Base-by-base conservation (phyloP, 2,329 filamentous ascomycete genomes). In the Cladosporium sp. region DNA sequence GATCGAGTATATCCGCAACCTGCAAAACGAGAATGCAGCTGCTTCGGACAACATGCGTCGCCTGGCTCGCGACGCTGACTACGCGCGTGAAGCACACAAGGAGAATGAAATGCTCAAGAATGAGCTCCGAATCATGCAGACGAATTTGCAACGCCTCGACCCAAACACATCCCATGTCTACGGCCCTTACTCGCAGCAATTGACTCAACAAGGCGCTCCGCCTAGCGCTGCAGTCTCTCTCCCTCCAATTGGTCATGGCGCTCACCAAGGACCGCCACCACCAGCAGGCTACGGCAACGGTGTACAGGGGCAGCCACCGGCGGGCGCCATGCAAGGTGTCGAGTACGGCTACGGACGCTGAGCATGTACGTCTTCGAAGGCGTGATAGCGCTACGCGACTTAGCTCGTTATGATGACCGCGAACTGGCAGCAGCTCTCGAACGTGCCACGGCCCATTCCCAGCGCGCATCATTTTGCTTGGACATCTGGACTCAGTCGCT, bases 321-420 rank as follows among this genome's bases (percentile, higher is more conserved):
- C 75, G 15, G 78, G 71, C 15, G 70, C 81, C 1, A 84, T 84
- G 82, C 81, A 83, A 72, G 82, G 82, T 24, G 80, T 84, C 18
- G 82, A 83, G 67, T 84, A 79, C 44, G 73, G 68, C 11, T 75
- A 71, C 51, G 71, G 71, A 28, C 21, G 55, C 18, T 58, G 55
- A 58, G 55, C 32, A 21, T 12, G 7, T 47, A 4, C 8, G 41
- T 47, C 41, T 21, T 21, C n/a, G 41, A 21, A 47, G 41, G n/a
- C 41, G n/a, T 47, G 41, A 21, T 21, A 47, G n/a, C 41, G 10
- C 41, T 47, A 47, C n/a, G 41, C n/a, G n/a, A 47, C 41, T 47
- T n/a, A 47, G 41, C 41, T 47, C 41, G 41, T 47, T 47, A 21
- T 12, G 41, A 47, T 21, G n/a, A 47, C 8, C n/a, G 41, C 41